Evolutionary conservation across 2,329 filamentous ascomycete genomes (phyloP).

Genomic region (Cladorrhinum sp.): DNA sequence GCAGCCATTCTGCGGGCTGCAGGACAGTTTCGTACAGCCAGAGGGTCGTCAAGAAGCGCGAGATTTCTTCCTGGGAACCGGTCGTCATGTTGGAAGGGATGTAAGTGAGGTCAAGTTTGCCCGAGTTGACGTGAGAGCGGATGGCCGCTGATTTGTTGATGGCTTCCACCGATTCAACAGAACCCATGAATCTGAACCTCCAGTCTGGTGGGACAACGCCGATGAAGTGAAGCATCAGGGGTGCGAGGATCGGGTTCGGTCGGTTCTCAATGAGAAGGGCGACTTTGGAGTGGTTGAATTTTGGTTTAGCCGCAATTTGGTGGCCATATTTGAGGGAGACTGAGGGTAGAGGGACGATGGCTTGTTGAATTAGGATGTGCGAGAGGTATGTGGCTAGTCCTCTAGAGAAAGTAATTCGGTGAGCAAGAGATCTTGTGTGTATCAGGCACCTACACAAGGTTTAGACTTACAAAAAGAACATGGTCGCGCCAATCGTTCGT

Average conservation of each 20-base stretch:
- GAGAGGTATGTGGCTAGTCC: constrained; percentile 24
- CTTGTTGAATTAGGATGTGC: constrained; percentile 21
- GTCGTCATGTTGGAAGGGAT: constrained; percentile 53
- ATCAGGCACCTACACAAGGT: not conserved
- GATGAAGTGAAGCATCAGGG: constrained; percentile 55
- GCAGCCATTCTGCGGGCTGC: constrained; percentile 50
- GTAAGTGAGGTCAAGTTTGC: constrained; percentile 50
- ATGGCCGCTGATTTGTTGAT: constrained; percentile 47
- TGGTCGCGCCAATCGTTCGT: constrained; percentile 29
- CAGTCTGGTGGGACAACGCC: constrained; percentile 55
- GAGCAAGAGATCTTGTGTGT: not conserved
- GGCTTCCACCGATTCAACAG: constrained; percentile 41
- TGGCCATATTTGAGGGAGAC: constrained; percentile 30
- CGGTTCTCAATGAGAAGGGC: constrained; percentile 56
- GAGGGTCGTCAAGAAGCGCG: constrained; percentile 49
- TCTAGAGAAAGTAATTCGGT: constrained; percentile 10
- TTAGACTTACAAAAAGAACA: constrained; percentile 34
- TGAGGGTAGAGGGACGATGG: constrained; percentile 28
- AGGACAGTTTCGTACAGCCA: constrained; percentile 52
- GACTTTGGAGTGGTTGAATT: constrained; percentile 50
- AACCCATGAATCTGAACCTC: constrained; percentile 57
- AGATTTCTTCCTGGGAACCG: constrained; percentile 50
- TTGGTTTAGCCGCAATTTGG: constrained; percentile 29
- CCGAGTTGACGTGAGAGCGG: constrained; percentile 39
- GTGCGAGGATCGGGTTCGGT: constrained; percentile 47